Conservation (phyloP, 2,329 filamentous ascomycete genomes). For the Aspergillus sp. region DNA sequence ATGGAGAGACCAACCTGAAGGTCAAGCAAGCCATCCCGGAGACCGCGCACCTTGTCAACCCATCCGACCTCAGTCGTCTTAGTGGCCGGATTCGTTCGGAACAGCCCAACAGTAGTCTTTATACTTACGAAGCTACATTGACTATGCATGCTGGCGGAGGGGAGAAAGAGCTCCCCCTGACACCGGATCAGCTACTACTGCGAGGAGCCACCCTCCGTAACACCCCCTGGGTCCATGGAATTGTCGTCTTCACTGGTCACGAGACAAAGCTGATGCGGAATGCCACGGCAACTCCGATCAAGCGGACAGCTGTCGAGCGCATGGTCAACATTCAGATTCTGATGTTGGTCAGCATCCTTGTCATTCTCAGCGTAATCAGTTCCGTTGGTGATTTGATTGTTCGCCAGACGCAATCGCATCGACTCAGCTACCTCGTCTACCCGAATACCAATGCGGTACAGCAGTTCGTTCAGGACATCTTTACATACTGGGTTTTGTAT, state of each 20-base stretch:
- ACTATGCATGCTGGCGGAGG: slow-evolving; percentile 84
- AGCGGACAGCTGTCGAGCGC: slow-evolving; percentile 89
- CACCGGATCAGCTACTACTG: slow-evolving; percentile 85
- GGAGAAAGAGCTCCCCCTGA: slow-evolving; percentile 83
- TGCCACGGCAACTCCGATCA: slow-evolving; percentile 92
- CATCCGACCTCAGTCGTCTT: slow-evolving; percentile 74
- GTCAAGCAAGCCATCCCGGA: slow-evolving; percentile 97
- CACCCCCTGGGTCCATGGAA: slow-evolving; percentile 91
- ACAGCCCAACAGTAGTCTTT: slow-evolving; percentile 95
- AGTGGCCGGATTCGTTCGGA: slow-evolving; percentile 85
- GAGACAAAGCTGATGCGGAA: slow-evolving; percentile 99
- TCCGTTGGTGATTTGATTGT: slow-evolving; percentile 84
- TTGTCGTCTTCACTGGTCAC: slow-evolving; percentile 94
- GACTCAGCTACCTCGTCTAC: slow-evolving; percentile 67
- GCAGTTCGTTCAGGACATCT: slow-evolving; percentile 86
- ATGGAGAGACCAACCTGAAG: slow-evolving; percentile 96
- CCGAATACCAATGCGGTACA: slow-evolving; percentile 57
- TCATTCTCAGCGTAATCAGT: slow-evolving; percentile 78
- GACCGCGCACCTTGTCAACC: slow-evolving; percentile 77
- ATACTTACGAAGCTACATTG: slow-evolving; percentile 94
- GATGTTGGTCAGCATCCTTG: slow-evolving; percentile 74
- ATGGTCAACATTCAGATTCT: slow-evolving; percentile 92
- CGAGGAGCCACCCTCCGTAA: slow-evolving; percentile 91
- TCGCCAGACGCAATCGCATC: slow-evolving; percentile 53
- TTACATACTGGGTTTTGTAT: slow-evolving; percentile 98